Base-by-base conservation (phyloP, 306 rosid species). In the Lathyrus oleraceus region DNA sequence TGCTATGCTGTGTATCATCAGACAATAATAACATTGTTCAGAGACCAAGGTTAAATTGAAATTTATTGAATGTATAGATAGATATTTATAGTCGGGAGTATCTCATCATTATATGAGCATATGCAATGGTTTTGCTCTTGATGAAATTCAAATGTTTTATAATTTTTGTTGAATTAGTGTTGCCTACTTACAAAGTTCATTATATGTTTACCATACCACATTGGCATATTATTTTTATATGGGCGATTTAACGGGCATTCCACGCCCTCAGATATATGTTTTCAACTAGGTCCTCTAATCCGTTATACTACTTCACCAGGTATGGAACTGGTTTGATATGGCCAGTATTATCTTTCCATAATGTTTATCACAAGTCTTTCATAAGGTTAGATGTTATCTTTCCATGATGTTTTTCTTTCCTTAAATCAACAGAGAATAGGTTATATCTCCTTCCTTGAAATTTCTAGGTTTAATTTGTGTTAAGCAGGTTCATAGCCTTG, bases 1-100 rank as follows among this genome's bases (percentile, higher is more conserved):
- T 39, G 65, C 49, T 67, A 73, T 51, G 13, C 17, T 79, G 10
- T 67, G 61, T 57, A 27, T 57, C 17, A 57, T 49, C 47, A 36
- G 52, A 49, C 20, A 19, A 57, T 76, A 61, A 47, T 76, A 40
- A 36, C 10, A 44, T 13, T 17, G 23, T 12, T 35, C 45, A 14
- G 7, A n/a, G 69, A 56, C 51, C 45, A 10, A 21, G 10, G 12
- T 32, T 68, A 21, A 10, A 32, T 72, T 47, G 70, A 52, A 28
- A 20, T 16, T 48, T 10, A 16, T 28, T 53, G 12, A 14, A 43
- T 76, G 45, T 71, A 58, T 54, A 57, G 30, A 17, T 71, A 5
- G 30, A 17, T 71, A 5, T 71, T 25, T 5, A 13, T 65, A 23
- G 30, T 14, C n/a, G 53, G 28, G 7, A 10, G 27, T 2, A 17